Evolutionary conservation across 1,284 basidiomycete genomes (phyloP).

Genomic region (Tylopilus sp.): DNA sequence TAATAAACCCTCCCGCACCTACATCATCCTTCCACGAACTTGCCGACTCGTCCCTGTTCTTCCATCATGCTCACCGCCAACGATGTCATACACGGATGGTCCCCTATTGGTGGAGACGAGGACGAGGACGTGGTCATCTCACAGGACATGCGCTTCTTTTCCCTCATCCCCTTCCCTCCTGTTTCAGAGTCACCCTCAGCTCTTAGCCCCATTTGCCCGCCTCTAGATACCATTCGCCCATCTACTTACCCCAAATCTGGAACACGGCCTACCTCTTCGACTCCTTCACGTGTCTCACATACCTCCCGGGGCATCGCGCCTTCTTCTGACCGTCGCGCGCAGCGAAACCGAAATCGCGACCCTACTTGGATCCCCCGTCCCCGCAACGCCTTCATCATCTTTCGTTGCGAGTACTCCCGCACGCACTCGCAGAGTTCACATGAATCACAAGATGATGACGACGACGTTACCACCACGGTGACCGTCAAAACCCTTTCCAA

Average conservation of each 20-base stretch:
- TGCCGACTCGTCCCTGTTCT: background rate
- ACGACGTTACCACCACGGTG: constrained; percentile 28
- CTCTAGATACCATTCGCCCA: constrained; percentile 14
- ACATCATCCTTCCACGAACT: background rate
- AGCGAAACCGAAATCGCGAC: constrained; percentile 50
- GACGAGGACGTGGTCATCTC: constrained; percentile 42
- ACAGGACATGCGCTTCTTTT: constrained; percentile 24
- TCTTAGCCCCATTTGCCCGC: constrained; percentile 25
- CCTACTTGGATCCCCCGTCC: constrained; percentile 84
- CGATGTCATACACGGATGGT: constrained; percentile 37
- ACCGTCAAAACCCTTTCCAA: constrained; percentile 66
- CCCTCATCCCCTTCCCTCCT: constrained; percentile 16
- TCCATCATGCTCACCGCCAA: constrained; percentile 19
- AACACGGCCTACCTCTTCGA: background rate
- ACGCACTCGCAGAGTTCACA: constrained; percentile 41
- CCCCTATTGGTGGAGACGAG: constrained; percentile 34
- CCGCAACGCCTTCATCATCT: constrained; percentile 91
- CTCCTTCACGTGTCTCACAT: constrained; percentile 1
- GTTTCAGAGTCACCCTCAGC: constrained; percentile 12
- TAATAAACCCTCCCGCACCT: constrained; percentile 18
- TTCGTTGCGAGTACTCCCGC: constrained; percentile 79
- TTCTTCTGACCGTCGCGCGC: constrained; percentile 45
- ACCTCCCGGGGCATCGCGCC: constrained; percentile 34
- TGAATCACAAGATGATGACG: constrained; percentile 28
- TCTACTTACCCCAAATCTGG: background rate